These are phyloP conservation scores for Conticribra weissflogii DNA, from an alignment of 108 stramenopile genomes.

Conservation along the genomic window DNA sequence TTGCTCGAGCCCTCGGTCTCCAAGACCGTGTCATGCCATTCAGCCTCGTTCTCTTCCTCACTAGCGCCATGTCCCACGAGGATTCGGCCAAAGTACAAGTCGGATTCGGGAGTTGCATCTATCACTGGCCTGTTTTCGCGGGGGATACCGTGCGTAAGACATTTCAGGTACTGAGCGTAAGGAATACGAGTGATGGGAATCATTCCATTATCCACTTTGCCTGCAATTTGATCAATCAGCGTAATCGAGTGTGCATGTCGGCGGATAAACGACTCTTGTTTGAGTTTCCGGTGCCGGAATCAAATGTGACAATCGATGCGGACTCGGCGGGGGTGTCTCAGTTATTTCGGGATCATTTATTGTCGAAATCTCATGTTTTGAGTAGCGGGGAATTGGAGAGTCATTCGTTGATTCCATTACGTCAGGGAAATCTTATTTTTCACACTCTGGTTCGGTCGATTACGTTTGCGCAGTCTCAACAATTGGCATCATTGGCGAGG, in stretches of 20 bases:
- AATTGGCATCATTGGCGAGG: slow-evolving; percentile 77
- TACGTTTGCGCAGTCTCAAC: slow-evolving; percentile 75
- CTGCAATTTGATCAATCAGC: slow-evolving; percentile 86
- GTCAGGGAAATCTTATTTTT: slow-evolving; percentile 71
- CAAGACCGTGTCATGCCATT: slow-evolving; percentile 76
- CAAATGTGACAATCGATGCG: slow-evolving; percentile 43
- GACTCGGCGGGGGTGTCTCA: slow-evolving; percentile 37
- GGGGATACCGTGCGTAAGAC: slow-evolving; percentile 88
- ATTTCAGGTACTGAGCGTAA: slow-evolving; percentile 69
- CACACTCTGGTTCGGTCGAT: slow-evolving; percentile 68
- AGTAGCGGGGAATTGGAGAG: slow-evolving; percentile 54
- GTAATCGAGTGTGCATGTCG: slow-evolving; percentile 79
- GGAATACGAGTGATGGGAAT: slow-evolving; percentile 77
- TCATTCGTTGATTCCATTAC: slow-evolving; percentile 66
- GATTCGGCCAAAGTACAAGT: slow-evolving; percentile 89
- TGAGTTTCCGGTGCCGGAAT: slow-evolving; percentile 75
- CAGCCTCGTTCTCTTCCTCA: slow-evolving; percentile 55
- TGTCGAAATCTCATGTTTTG: slow-evolving; percentile 68
- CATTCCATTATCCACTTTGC: slow-evolving; percentile 74
- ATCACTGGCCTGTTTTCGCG: slow-evolving; percentile 86
- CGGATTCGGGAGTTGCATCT: slow-evolving; percentile 71
- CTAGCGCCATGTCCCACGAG: slow-evolving; percentile 81
- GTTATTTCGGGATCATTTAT: slow-evolving; percentile 75
- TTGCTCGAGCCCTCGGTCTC: slow-evolving; percentile 79
- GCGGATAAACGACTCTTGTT: slow-evolving; percentile 88